These are phyloP conservation scores for Vanderwaltozyma yarrowii DNA, from an alignment of 805 yeast species.

Conservation along the genomic window DNA sequence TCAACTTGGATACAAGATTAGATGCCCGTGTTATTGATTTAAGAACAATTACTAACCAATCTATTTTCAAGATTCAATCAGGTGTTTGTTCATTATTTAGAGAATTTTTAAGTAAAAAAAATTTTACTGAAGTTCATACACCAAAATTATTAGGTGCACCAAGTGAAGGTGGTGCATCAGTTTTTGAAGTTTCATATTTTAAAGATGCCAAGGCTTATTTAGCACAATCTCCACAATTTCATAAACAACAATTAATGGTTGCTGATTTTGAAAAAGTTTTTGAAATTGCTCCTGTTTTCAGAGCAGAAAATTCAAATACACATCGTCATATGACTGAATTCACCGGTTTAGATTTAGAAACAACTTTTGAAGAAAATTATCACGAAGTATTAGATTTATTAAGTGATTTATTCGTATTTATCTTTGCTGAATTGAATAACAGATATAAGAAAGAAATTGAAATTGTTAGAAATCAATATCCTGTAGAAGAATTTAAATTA, in stretches of 20 bases:
- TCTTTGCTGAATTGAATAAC: conserved; percentile 71
- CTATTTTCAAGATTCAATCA: conserved; percentile 87
- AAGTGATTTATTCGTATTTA: conserved; percentile 72
- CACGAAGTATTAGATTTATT: conserved; percentile 69
- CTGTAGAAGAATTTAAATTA: conserved; percentile 93
- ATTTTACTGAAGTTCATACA: conserved; percentile 87
- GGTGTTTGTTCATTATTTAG: conserved; percentile 85
- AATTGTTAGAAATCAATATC: conserved; percentile 84
- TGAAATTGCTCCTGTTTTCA: conserved; percentile 95
- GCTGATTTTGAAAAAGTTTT: conserved; percentile 95
- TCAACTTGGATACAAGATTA: conserved; percentile 90
- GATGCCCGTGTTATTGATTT: conserved; percentile 93
- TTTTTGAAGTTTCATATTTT: conserved; percentile 87
- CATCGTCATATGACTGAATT: conserved; percentile 99
- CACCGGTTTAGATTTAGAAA: conserved; percentile 93
- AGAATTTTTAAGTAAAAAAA: conserved; percentile 61
- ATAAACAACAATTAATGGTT: conserved; percentile 96
- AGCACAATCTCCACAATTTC: conserved; percentile 97
- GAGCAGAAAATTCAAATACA: conserved; percentile 98
- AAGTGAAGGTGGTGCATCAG: conserved; percentile 97
- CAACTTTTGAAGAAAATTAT: conserved; percentile 97
- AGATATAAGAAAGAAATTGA: conserved; percentile 82
- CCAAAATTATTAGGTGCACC: conserved; percentile 94
- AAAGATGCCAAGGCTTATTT: conserved; percentile 74
- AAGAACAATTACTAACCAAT: conserved; percentile 95